Evolutionary conservation across 805 yeast species (phyloP).

Genomic region (Yarrowia sp.): DNA sequence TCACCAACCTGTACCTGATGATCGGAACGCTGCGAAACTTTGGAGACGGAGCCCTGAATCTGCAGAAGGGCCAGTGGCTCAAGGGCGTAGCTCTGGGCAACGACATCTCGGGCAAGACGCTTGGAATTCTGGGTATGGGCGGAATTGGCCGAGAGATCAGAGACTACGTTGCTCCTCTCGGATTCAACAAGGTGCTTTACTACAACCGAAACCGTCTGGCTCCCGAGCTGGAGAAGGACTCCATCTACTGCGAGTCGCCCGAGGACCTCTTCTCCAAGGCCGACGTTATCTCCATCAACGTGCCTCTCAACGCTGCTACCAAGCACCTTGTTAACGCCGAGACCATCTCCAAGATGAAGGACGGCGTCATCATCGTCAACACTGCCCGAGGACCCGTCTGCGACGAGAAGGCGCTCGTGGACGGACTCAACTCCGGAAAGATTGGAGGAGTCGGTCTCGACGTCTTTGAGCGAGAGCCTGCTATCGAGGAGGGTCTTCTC

Average conservation of each 20-base stretch:
- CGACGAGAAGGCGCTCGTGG: conserved; percentile 51
- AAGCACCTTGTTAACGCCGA: conserved; percentile 49
- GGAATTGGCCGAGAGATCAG: conserved; percentile 60
- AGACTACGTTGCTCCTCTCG: conserved; percentile 50
- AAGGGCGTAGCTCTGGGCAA: conserved; percentile 47
- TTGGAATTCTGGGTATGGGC: conserved; percentile 64
- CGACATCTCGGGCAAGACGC: conserved; percentile 50
- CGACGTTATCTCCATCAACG: conserved; percentile 51
- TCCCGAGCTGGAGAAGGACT: conserved; percentile 48
- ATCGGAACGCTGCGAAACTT: conserved; percentile 54
- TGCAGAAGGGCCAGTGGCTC: conserved; percentile 49
- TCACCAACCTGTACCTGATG: conserved; percentile 51
- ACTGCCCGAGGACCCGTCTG: conserved; percentile 63
- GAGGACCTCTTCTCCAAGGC: conserved; percentile 49
- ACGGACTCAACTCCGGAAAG: conserved; percentile 50
- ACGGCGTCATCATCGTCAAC: conserved; percentile 54
- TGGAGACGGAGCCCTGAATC: conserved; percentile 43
- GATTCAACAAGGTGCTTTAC: conserved; percentile 51
- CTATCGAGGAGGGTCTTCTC: conserved; percentile 48
- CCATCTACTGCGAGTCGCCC: conserved; percentile 45
- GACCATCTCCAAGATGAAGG: conserved; percentile 49
- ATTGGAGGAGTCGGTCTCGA: conserved; percentile 55
- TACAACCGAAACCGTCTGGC: conserved; percentile 50
- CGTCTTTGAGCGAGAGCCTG: conserved; percentile 61
- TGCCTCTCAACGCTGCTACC: conserved; percentile 55